Percentiles rank a stretch among this genome's conserved stretches.
phyloP scores from a whole-genome alignment of 192 early-diverging fungal species.

The Backusella liffmaniae region DNA sequence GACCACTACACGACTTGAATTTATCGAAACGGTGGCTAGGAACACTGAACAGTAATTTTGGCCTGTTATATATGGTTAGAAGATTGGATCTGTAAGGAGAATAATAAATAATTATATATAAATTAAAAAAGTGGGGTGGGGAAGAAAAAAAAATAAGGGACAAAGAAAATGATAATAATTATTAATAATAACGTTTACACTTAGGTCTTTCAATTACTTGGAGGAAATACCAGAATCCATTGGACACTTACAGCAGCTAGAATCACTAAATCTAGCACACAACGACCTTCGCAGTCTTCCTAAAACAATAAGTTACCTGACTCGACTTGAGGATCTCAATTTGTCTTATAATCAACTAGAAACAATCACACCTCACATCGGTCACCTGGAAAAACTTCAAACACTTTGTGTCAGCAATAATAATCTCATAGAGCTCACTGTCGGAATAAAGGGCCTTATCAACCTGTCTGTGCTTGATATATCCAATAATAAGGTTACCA shows the following conservation, averaged over 20 bases:
- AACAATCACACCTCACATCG: slow-evolving; percentile 59
- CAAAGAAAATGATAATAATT: background rate
- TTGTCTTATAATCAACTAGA: slow-evolving; percentile 62
- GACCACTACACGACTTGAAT: background rate
- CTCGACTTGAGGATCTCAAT: slow-evolving; percentile 65
- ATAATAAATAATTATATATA: background rate
- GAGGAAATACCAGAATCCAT: slow-evolving; percentile 68
- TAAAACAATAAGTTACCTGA: slow-evolving; percentile 65
- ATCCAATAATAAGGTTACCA: slow-evolving; percentile 61
- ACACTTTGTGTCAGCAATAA: slow-evolving; percentile 62
- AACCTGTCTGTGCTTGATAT: slow-evolving; percentile 66
- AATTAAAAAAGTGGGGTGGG: background rate
- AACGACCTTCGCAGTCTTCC: slow-evolving; percentile 66
- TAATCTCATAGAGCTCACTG: slow-evolving; percentile 54
- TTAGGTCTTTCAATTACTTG: slow-evolving; percentile 74
- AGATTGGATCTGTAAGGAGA: slow-evolving; percentile 19
- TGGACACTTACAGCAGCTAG: slow-evolving; percentile 67
- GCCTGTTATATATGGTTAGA: slow-evolving; percentile 2
- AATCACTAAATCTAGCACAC: slow-evolving; percentile 54
- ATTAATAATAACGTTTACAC: background rate
- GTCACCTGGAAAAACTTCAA: slow-evolving; percentile 58
- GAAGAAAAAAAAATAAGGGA: background rate
- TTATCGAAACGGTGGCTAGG: background rate
- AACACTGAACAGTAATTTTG: slow-evolving; percentile 5
- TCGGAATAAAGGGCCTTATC: slow-evolving; percentile 57